Conservation (phyloP, 2,329 filamentous ascomycete species). For the Clarireedia monteithiana region DNA sequence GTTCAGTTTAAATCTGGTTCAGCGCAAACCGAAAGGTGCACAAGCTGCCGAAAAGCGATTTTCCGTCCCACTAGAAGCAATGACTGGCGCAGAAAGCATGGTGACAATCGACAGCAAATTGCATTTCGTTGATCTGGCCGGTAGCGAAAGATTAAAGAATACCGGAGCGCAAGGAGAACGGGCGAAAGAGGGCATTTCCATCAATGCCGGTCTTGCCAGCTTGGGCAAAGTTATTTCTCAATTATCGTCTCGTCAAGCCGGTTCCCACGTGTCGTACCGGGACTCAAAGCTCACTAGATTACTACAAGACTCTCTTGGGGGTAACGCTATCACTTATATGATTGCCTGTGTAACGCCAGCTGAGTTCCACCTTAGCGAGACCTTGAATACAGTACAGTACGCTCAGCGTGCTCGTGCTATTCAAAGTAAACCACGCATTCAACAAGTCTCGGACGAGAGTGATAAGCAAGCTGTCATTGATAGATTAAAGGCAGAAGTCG, state of each 20-base stretch:
- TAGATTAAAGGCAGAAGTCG: constrained; percentile 84
- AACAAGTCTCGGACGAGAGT: constrained; percentile 78
- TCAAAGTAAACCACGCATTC: constrained; percentile 94
- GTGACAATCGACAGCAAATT: constrained; percentile 96
- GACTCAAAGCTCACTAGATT: constrained; percentile 95
- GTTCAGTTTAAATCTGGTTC: constrained; percentile 88
- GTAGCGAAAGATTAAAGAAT: constrained; percentile 94
- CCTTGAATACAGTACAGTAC: constrained; percentile 94
- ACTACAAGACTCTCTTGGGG: constrained; percentile 91
- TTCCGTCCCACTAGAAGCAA: constrained; percentile 76
- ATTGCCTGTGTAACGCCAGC: constrained; percentile 96
- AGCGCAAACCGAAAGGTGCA: constrained; percentile 61
- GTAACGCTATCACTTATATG: constrained; percentile 98
- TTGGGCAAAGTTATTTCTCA: constrained; percentile 98
- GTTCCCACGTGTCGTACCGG: constrained; percentile 91
- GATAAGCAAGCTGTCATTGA: constrained; percentile 95
- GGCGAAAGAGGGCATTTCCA: constrained; percentile 93
- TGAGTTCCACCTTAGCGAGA: constrained; percentile 96
- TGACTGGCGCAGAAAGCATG: constrained; percentile 60
- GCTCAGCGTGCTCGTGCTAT: constrained; percentile 93
- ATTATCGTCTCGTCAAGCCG: constrained; percentile 79
- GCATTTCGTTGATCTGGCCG: constrained; percentile 95
- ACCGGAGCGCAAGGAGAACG: constrained; percentile 91
- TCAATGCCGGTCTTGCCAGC: constrained; percentile 91
- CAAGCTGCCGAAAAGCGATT: constrained; percentile 70